Evolutionary conservation across 768 basidiomycete genomes (phyloP), one percentile per base, ranked within the genome.

Genomic region (Boletus huronensis): DNA sequence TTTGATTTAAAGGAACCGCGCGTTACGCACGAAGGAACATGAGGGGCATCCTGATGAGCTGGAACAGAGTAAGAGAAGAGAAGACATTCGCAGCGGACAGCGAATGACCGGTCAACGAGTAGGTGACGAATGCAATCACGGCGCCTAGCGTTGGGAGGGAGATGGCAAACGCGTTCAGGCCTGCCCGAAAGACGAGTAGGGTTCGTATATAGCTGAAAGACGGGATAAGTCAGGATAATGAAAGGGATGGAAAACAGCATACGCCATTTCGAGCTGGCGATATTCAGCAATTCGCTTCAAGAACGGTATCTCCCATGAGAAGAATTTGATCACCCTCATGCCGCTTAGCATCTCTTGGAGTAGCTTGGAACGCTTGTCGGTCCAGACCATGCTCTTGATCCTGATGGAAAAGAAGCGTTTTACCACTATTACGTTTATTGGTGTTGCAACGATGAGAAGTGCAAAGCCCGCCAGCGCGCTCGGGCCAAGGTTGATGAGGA

Each of bases 321-420:
- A 95, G 68, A 87, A 86, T 70, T 97, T 97, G 78, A 97, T 89
- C 57, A 96, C 81, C 59, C 90, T 87, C 83, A 97, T 94, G 1
- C 90, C 90, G 14, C 86, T 84, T 0, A 97, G 72, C 1, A 98
- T 77, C 66, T 98, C 95, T 67, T 95, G 93, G 11, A 97, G 79
- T 5, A 94, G 72, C 64, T 92, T 93, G 14, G 89, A 88, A 10
- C 95, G 83, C 66, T 88, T 90, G 65, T 98, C 95, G 6, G 88
- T 97, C 88, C 88, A 96, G 1, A 71, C 68, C 90, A 95, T 94
- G 48, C 84, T 82, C 66, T 85, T 88, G 54, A 77, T 74, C 13
- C 95, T 80, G 50, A 87, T 66, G 7, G 70, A 69, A 67, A 65
- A 58, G 31, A 95, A 76, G 6, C 72, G 73, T 65, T 83, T 89